phyloP scores from a whole-genome alignment of 768 basidiomycete species.

The Infundibulicybe gibba region DNA sequence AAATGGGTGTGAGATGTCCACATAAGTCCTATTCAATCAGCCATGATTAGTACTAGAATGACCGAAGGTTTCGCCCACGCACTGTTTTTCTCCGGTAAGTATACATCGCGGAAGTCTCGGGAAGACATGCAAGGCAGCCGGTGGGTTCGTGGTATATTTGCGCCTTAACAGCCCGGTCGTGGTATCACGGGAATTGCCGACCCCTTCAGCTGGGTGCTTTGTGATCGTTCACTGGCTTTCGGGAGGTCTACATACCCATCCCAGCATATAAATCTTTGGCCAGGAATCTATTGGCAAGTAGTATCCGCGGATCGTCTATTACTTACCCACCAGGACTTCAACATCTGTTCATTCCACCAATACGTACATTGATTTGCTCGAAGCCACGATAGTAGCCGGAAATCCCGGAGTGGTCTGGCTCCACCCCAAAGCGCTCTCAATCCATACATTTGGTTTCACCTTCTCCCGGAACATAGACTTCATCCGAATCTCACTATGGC shows the following conservation, averaged over 20 bases:
- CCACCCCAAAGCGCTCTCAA: not conserved
- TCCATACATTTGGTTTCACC: not conserved
- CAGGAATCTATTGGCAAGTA: not conserved
- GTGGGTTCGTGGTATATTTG: not conserved
- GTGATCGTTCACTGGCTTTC: not conserved
- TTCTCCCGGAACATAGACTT: not conserved
- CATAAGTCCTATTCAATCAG: conserved; percentile 6
- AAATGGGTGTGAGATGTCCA: conserved; percentile 2
- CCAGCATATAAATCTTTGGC: conserved; percentile 1
- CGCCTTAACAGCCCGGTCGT: too few species aligned
- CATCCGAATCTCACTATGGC: conserved; percentile 31
- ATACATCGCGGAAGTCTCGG: conserved; percentile 27
- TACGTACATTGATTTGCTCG: too few species aligned
- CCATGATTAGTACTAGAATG: not conserved
- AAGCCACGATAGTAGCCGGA: too few species aligned
- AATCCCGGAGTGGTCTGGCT: too few species aligned
- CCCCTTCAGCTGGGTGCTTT: not conserved
- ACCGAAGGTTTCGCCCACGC: conserved; percentile 16
- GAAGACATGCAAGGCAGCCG: conserved; percentile 8
- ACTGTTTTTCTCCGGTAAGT: conserved; percentile 22
- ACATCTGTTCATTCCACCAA: too few species aligned
- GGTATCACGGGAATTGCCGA: conserved; percentile 6
- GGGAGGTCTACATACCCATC: not conserved
- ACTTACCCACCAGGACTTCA: too few species aligned
- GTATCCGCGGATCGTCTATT: too few species aligned